A percentile compares a stretch with the other conserved stretches of the same genome.
These are phyloP conservation scores for Populus trichocarpa DNA, from an alignment of 441 rosid species.

Conservation along the genomic window DNA sequence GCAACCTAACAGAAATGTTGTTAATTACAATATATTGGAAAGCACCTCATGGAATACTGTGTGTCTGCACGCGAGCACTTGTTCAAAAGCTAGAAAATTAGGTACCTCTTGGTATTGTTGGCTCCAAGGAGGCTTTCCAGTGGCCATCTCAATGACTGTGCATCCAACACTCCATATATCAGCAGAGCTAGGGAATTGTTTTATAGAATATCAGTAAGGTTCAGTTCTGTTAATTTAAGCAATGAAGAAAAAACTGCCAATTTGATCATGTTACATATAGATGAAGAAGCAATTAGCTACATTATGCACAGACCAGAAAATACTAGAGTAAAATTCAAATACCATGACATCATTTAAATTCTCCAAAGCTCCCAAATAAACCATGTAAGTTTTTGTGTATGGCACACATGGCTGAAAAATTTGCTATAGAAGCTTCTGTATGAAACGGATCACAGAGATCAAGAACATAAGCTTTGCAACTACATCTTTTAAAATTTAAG, in stretches of 20 bases:
- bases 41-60: neutral
- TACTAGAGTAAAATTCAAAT: neutral
- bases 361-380: neutral
- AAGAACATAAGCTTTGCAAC: neutral
- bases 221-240: slow-evolving; percentile 14
- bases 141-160: slow-evolving; percentile 97
- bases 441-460: neutral
- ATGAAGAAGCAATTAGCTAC: neutral
- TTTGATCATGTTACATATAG: neutral
- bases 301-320: neutral
- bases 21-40: slow-evolving; percentile 5
- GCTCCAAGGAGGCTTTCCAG: slow-evolving; percentile 99
- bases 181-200: slow-evolving; percentile 63
- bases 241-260: neutral
- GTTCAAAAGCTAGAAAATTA: neutral
- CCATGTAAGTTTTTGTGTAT: neutral
- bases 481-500: neutral
- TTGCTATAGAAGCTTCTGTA: neutral
- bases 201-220: slow-evolving; percentile 11
- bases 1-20: slow-evolving; percentile 58
- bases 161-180: slow-evolving; percentile 99
- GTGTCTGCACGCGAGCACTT: neutral
- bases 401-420: neutral
- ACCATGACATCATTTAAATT: neutral
- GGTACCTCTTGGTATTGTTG: slow-evolving; percentile 89